Evolutionary conservation across 345 rosid species (phyloP).

Genomic region (Eucalyptus grandis): DNA sequence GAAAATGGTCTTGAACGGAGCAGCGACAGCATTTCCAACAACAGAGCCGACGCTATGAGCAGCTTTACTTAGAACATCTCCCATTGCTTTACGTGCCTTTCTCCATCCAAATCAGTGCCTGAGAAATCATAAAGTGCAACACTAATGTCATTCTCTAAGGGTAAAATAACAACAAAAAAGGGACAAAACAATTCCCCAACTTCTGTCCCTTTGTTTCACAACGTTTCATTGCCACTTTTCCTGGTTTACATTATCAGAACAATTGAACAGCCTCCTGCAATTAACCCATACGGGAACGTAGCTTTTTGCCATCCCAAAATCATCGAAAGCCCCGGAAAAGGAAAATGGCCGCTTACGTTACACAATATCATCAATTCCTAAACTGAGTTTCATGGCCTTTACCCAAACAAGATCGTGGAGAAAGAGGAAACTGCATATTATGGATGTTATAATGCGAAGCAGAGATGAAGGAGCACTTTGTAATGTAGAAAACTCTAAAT

Average conservation of each 20-base stretch:
- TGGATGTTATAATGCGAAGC: not conserved
- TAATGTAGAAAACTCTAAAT: not conserved
- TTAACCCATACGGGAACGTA: not conserved
- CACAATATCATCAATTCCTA: not conserved
- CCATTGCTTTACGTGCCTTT: constrained; percentile 13
- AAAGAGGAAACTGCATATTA: not conserved
- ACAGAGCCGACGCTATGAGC: constrained; percentile 38
- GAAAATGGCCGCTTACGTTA: not conserved
- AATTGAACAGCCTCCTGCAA: not conserved
- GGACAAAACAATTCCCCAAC: not conserved
- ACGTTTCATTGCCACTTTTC: not conserved
- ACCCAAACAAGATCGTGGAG: not conserved
- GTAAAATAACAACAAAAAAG: not conserved
- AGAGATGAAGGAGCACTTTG: not conserved
- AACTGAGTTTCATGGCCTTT: not conserved
- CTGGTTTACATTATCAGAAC: not conserved
- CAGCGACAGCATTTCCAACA: constrained; percentile 35
- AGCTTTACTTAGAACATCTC: constrained; percentile 36
- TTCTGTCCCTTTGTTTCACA: not conserved
- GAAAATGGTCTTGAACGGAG: constrained; percentile 54
- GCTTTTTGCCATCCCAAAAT: not conserved
- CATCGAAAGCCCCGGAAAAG: not conserved
- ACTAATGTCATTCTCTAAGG: not conserved
- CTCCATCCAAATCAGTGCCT: not conserved
- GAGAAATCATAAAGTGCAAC: not conserved